Evolutionary conservation across 2,329 filamentous ascomycete species (phyloP), one percentile per base, ranked within the genome.

Genomic region (Plectosphaerella cucumerina): DNA sequence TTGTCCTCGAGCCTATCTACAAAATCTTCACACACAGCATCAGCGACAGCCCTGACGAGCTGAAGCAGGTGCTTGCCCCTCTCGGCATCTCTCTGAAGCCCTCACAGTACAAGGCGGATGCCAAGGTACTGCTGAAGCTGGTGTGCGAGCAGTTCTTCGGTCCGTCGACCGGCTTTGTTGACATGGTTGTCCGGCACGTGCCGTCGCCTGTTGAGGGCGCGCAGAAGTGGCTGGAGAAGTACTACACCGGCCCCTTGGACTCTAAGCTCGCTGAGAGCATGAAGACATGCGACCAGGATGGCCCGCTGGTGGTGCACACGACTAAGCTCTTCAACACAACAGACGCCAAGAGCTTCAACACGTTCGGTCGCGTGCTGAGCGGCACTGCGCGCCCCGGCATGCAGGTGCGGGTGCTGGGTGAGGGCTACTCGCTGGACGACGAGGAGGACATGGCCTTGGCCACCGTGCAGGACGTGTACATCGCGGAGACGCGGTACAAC

Each of bases 121-220:
- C 94, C 5, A 94, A 89, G 60, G 87, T 92, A 35, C 79, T 99
- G 15, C 78, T 99, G 51, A 92, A 89, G 63, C 74, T 95, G 48
- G 92, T 96, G 6, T 97, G 93, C 67, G 88, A 90, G 65, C 90
- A 96, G 64, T 99, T 97, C 72, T 99, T 99, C 62, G 94, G 94
- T 0, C 84, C 89, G 9, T 89, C 91, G 2, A 85, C 82, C 17
- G 92, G 91, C 1, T 96, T 99, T 60, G 92, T 97, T 37, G 94
- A 99, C 66, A 97, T 99, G 94, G 74, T 97, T 53, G 83, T 92
- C 10, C 78, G 89, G 58, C 92, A 99, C 67, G 76, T 97, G 47
- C 94, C 94, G 2, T 96, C 93, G 6, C 93, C 94, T 0, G 75
- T 85, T 1, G 86, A 89, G 54, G 90, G 89, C 5, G 87, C 90